These are phyloP conservation scores for Ustanciosporium gigantosporum DNA, from an alignment of 1,284 basidiomycete species.

Conservation along the genomic window DNA sequence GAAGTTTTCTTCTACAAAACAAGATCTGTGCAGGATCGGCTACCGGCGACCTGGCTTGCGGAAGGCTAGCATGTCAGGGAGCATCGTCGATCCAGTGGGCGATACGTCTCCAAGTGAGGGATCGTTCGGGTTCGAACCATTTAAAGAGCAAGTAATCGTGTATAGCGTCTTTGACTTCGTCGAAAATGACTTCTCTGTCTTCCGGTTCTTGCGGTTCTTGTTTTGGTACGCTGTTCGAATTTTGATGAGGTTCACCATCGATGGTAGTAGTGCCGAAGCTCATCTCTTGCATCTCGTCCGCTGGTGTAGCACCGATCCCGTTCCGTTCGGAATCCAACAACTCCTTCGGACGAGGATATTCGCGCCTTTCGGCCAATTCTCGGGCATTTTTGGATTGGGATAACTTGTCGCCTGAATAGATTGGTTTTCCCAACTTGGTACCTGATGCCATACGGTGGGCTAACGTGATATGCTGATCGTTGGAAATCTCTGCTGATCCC, in stretches of 20 bases:
- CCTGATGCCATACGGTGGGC: slow-evolving; percentile 52
- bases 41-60: no score
- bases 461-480: slow-evolving; percentile 56
- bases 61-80: no score
- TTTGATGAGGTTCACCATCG: neutral
- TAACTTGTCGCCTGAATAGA: slow-evolving; percentile 39
- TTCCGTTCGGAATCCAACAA: slow-evolving; percentile 12
- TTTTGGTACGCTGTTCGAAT: neutral
- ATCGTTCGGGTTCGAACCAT: slow-evolving; percentile 55
- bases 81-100: slow-evolving; percentile 47
- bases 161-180: slow-evolving; percentile 52
- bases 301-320: neutral
- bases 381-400: slow-evolving; percentile 22
- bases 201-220: slow-evolving; percentile 13
- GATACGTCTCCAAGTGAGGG: slow-evolving; percentile 41
- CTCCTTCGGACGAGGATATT: slow-evolving; percentile 39
- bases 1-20: no score
- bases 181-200: slow-evolving; percentile 44
- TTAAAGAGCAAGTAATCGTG: slow-evolving; percentile 55
- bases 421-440: slow-evolving; percentile 29
- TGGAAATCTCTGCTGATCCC: slow-evolving; percentile 50
- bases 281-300: neutral
- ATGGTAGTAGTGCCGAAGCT: neutral
- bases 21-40: no score
- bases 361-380: slow-evolving; percentile 35